Conservation (phyloP, 495 filamentous ascomycete genomes). For the Clavariopsis aquatica region DNA sequence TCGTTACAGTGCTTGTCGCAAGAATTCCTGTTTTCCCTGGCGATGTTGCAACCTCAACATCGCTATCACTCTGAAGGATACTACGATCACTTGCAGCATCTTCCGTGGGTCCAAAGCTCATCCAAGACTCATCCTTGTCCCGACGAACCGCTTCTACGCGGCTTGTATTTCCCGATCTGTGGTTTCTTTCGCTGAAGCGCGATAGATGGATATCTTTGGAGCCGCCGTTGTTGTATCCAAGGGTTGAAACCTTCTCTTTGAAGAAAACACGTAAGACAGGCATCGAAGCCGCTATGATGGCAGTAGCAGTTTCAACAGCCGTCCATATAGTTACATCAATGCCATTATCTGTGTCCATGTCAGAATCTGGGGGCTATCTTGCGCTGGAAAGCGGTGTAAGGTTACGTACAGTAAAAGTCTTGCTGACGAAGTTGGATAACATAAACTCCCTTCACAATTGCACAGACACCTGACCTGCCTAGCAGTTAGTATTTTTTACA, state of each 20-base stretch:
- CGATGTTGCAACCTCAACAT: background rate
- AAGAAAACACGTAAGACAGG: conserved; percentile 8
- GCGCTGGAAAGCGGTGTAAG: too few relatives aligned
- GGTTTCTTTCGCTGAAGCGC: background rate
- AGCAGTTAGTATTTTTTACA: too few relatives aligned
- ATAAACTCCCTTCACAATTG: conserved; percentile 6
- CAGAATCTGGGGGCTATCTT: background rate
- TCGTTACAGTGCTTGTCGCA: background rate
- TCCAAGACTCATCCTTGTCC: background rate
- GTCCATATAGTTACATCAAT: conserved; percentile 9
- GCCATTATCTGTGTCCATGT: background rate
- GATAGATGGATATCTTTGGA: background rate
- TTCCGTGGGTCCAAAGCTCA: background rate
- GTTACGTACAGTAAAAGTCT: background rate
- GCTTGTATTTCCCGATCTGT: background rate
- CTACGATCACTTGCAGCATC: background rate
- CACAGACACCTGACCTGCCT: background rate
- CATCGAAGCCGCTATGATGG: background rate
- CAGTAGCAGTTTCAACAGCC: conserved; percentile 6
- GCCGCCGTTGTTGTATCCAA: background rate
- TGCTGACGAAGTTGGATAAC: background rate
- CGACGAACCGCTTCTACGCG: background rate
- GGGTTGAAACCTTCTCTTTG: background rate
- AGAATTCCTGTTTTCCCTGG: background rate
- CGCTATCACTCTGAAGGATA: background rate